Percentiles rank a stretch among this genome's conserved stretches.
phyloP scores from a whole-genome alignment of 331 rosid species.

The Prunus yedoensis region DNA sequence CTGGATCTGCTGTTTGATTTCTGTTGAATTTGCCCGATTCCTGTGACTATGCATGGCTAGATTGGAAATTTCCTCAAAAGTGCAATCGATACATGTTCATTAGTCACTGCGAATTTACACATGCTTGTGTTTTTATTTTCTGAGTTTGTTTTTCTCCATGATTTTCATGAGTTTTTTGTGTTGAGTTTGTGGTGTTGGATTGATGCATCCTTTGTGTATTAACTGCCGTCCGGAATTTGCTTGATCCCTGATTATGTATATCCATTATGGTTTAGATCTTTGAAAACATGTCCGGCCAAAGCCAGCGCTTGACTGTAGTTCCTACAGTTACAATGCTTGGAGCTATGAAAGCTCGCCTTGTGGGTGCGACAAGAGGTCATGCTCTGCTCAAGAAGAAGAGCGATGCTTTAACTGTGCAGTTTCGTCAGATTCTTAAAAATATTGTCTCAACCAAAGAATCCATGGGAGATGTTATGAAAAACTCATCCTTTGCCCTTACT shows the following conservation, averaged over 20 bases:
- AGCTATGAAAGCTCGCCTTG: slow-evolving; percentile 74
- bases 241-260: background rate
- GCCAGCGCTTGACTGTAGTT: slow-evolving; percentile 86
- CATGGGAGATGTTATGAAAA: slow-evolving; percentile 94
- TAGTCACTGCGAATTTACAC: background rate
- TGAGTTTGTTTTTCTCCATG: background rate
- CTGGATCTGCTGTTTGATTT: background rate
- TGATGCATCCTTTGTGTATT: background rate
- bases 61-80: background rate
- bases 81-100: background rate
- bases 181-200: background rate
- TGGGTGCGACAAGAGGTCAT: slow-evolving; percentile 95
- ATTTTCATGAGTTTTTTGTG: background rate
- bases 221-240: background rate
- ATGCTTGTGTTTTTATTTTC: background rate
- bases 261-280: slow-evolving; percentile 39
- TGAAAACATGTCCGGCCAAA: slow-evolving; percentile 79
- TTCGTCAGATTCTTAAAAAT: slow-evolving; percentile 80
- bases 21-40: background rate
- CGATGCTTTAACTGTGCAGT: slow-evolving; percentile 91
- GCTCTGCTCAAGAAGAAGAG: slow-evolving; percentile 98
- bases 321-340: slow-evolving; percentile 95
- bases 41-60: background rate
- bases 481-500: slow-evolving; percentile 81
- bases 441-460: slow-evolving; percentile 92